Evolutionary conservation across 2,329 filamentous ascomycete genomes (phyloP), one percentile per base, ranked within the genome.

Genomic region (Drechslerella stenobrocha): DNA sequence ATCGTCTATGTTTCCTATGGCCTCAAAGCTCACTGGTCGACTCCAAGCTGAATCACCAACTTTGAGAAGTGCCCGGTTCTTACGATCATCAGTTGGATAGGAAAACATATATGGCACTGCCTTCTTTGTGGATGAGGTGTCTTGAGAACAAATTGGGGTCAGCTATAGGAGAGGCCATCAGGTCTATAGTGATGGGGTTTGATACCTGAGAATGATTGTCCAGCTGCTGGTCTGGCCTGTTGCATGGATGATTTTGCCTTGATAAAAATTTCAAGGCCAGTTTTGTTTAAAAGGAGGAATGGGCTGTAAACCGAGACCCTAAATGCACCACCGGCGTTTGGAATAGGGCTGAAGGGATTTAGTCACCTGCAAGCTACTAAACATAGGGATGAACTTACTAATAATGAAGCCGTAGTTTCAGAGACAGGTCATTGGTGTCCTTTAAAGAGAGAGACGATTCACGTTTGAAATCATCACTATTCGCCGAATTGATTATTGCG

Each of bases 21-120:
- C 93, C 74, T 98, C 95, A 73, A 98, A 96, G 81, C 90, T 96
- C 75, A 97, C 92, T 0, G 92, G 90, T 75, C 93, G 96, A 78
- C 93, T 97, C 95, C 93, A 98, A 66, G 86, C 84, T 0, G 93
- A 96, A 56, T 95, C 88, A 3, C 88, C 90, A 37, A 96, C 84
- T 77, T 89, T 95, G 65, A 98, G 79, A 44, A 95, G 79, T 4
- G 90, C 90, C 71, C 93, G 85, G 76, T 98, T 98, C 72, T 90
- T 89, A 72, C 89, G 88, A 74, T 98, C 93, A 71, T 96, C 88
- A 18, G 83, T 89, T 1, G 85, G 84, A 75, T 88, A 98, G 0
- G 93, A 96, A 77, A 97, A 98, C 90, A 98, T 96, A 75, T 96
- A 89, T 0, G 95, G 93, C 32, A 88, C 79, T 0, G 90, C 86